Evolutionary conservation across 2,329 filamentous ascomycete species (phyloP), one percentile per base, ranked within the genome.

Genomic region (Xylogone sp.): DNA sequence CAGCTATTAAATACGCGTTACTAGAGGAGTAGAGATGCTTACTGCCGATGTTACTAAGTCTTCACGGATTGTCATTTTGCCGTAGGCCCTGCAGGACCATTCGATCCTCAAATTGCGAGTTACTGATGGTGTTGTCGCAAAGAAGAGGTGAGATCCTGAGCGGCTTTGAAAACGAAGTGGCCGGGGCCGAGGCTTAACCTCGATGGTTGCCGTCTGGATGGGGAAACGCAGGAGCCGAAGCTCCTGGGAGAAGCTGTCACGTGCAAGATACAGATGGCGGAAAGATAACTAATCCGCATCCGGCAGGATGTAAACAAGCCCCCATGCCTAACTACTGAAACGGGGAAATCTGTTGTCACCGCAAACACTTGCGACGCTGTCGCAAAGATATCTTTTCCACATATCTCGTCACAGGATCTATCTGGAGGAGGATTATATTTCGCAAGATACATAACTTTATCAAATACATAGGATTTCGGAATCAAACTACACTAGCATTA

Each of bases 21-120:
- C 31, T 46, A 31, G 16, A 34, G 46, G 21, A 43, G 39, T 22
- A 34, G n/a, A 49, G 50, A 46, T 49, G 73, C 77, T 67, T 78
- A 87, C 86, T 67, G 90, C 92, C 67, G 91, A 96, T 61, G 84
- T 78, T 64, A 96, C 83, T 58, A 97, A 77, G 69, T 97, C 93
- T 83, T 97, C 93, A 68, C 94, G 90, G 76, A 96, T 90, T 76
- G 92, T 86, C 78, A 84, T 93, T 71, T 57, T 69, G 65, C 39
- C 44, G 29, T 5, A 60, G 31, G 50, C 8, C 34, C 12, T 39
- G n/a, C 34, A 39, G 5, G 34, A 13, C 34, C n/a, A 39, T 39
- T 39, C 34, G n/a, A 39, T 39, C 34, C 34, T 39, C 34, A 39
- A 39, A 5, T 39, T 39, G 34, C n/a, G 34, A 39, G 34, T 13